These are phyloP conservation scores for Xylaria longipes DNA, from an alignment of 495 filamentous ascomycete species.

Conservation along the genomic window DNA sequence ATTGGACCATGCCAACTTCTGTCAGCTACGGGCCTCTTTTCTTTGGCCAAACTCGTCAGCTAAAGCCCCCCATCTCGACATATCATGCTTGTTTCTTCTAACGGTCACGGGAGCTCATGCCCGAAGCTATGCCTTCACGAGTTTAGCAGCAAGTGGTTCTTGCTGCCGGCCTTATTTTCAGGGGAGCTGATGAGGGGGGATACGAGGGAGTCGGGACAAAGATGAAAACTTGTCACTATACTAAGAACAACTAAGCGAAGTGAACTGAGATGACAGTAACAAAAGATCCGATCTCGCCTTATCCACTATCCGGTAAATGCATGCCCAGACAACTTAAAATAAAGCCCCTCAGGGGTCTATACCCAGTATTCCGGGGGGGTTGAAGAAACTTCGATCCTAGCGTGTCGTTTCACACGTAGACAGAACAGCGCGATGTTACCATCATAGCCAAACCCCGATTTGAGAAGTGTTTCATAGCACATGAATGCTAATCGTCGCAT, in stretches of 20 bases:
- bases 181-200: no score
- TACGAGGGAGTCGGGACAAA: neutral
- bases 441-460: neutral
- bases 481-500: neutral
- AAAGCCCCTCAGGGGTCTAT: neutral
- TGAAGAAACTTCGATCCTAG: neutral
- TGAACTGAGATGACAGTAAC: neutral
- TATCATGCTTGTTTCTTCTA: neutral
- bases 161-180: neutral
- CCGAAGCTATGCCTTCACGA: neutral
- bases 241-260: neutral
- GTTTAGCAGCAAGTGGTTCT: neutral
- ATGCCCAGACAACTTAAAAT: neutral
- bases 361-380: neutral
- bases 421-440: neutral
- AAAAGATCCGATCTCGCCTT: neutral
- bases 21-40: neutral
- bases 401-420: neutral
- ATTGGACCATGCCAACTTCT: neutral
- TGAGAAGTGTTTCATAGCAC: neutral
- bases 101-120: conserved; percentile 2
- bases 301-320: neutral
- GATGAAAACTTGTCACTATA: neutral
- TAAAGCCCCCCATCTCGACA: neutral
- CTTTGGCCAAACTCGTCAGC: neutral